Conservation (phyloP, 2,329 filamentous ascomycete species). For the Exserohilum rostratum region DNA sequence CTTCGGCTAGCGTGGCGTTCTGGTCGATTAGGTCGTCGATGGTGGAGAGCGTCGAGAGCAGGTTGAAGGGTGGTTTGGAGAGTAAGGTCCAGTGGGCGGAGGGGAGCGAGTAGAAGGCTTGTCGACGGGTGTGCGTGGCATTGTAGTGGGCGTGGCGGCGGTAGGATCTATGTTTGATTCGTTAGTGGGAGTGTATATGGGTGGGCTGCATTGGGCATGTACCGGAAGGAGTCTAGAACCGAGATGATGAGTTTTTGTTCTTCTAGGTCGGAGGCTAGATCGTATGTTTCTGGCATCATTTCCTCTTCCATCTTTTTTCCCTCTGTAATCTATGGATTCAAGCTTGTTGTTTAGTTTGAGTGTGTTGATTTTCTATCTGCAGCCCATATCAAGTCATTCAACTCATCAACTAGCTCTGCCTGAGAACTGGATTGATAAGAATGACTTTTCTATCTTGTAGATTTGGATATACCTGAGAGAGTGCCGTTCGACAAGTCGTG, state of each 20-base stretch:
- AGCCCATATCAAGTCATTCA: neutral
- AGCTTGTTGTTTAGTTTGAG: neutral
- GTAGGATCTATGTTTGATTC: conserved; percentile 69
- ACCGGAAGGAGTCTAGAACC: conserved; percentile 89
- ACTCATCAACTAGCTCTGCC: too few relatives aligned
- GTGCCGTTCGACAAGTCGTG: neutral
- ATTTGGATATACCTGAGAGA: too few relatives aligned
- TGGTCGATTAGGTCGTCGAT: conserved; percentile 87
- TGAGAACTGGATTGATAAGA: too few relatives aligned
- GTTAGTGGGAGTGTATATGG: neutral
- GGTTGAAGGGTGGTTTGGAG: conserved; percentile 78
- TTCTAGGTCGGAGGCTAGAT: conserved; percentile 74
- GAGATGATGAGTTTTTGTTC: conserved; percentile 81
- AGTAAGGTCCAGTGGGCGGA: conserved; percentile 83
- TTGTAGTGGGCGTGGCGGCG: conserved; percentile 85
- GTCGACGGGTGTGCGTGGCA: conserved; percentile 85
- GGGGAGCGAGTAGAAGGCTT: conserved; percentile 91
- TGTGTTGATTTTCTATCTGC: neutral
- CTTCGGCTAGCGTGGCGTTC: conserved; percentile 82
- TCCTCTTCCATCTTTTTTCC: conserved; percentile 27
- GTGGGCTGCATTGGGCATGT: conserved; percentile 19
- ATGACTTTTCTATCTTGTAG: neutral
- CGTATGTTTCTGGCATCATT: conserved; percentile 67
- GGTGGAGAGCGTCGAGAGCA: conserved; percentile 76
- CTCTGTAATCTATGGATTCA: neutral